Base-by-base conservation (phyloP, 1,284 basidiomycete species). In the Peniophora sp. region DNA sequence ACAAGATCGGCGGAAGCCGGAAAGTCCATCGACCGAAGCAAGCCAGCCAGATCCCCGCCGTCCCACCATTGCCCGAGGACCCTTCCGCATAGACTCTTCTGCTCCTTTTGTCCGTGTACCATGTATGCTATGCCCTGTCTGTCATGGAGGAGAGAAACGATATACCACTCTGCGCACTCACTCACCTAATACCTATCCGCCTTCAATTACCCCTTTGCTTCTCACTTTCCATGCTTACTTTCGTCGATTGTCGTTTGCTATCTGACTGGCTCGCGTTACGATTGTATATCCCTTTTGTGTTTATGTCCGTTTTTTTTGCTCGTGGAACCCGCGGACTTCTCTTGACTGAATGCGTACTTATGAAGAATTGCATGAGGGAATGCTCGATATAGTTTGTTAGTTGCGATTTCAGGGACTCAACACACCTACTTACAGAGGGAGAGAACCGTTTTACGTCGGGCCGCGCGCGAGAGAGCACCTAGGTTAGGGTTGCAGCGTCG, bases 1-100 rank as follows among this genome's bases (percentile, higher is more conserved):
- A 79, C 60, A 69, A 75, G 57, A 32, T 32, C 27, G 27, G 27
- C 5, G 27, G 27, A 5, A 41, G 37, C 37, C 76, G 79, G 56
- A 81, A 79, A 59, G 54, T 64, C n/a, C 59, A 62, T 51, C 62
- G 68, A 35, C 65, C 65, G 8, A 60, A 62, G 8, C 58, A 60
- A 17, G 59, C 52, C 10, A 53, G 58, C 23, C 58, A 54, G 23
- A 48, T 53, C 20, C 56, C 57, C 3, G 58, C 52, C 8, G 52
- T 59, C 10, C 61, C 59, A 9, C 54, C 60, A 5, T 52, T 66
- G 24, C 63, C 65, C 11, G 56, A 58, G 37, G 48, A 54, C 37
- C 48, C 55, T 11, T 23, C 55, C 17, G 20, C 22, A 22, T 41
- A 36, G 34, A 24, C 24, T 17, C 50, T 47, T 47, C 37, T 41